Evolutionary conservation across 2,329 filamentous ascomycete genomes (phyloP), one percentile per base, ranked within the genome.

Genomic region (Cytospora schulzeri): DNA sequence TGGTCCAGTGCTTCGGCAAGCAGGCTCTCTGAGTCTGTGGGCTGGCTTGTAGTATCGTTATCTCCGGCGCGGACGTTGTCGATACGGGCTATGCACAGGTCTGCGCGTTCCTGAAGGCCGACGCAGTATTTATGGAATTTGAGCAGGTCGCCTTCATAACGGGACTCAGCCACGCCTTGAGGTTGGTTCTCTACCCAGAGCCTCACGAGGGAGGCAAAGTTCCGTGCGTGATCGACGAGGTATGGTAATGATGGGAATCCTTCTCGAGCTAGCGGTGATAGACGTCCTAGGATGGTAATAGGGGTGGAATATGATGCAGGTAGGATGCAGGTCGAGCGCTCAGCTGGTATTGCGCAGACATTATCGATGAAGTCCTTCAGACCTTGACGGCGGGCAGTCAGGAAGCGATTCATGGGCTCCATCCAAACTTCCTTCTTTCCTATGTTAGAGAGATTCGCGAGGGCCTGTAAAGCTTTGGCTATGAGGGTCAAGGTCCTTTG

Each of bases 391-490:
- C 96, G 89, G 1, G 86, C 82, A 11, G 83, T 84, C 45, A 98
- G 80, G 71, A 97, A 97, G 52, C 85, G 86, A 73, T 97, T 98
- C 94, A 98, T 98, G 0, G 93, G 93, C 77, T 97, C 93, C 93
- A 98, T 97, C 92, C 93, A 98, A n/a, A 90, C 88, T 76, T 98
- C 94, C 74, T 97, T 96, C 73, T 91, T 93, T 50, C 94, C 94
- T 73, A 97, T 97, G 0, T 88, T 92, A 2, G 92, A 91, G 77
- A 97, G 84, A 74, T 97, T 97, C 22, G 93, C 92, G 65, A 98
- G 83, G 19, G 92, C 93, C 77, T 97, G 93, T 11, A 98, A 80
- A 1, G 91, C 92, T 76, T 98, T 98, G 28, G 94, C 92, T 66
- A 98, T 93, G 57, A 98, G 83, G 0, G 94, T 97, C 60, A 97